phyloP scores from a whole-genome alignment of 1,139 yeast species.

The Suhomyces bokatorum region DNA sequence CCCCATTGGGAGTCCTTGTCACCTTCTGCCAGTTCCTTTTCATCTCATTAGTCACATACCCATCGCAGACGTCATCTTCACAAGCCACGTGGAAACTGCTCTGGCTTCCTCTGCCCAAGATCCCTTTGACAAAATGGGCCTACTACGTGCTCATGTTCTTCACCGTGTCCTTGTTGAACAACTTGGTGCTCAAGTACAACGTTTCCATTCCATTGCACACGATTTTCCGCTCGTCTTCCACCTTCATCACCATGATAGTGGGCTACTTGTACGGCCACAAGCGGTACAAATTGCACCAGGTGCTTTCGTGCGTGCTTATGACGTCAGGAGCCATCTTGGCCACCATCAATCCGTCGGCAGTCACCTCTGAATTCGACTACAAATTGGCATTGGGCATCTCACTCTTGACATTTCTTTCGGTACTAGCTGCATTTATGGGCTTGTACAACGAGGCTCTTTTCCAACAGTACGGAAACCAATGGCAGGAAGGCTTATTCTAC shows the following conservation, averaged over 20 bases:
- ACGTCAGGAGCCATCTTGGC: conserved; percentile 60
- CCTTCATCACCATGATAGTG: conserved; percentile 59
- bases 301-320: conserved; percentile 51
- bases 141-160: conserved; percentile 54
- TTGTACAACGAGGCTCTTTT: conserved; percentile 55
- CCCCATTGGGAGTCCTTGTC: conserved; percentile 44
- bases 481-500: conserved; percentile 68
- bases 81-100: conserved; percentile 21
- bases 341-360: conserved; percentile 27
- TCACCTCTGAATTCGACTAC: conserved; percentile 5
- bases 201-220: conserved; percentile 70
- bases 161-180: conserved; percentile 54
- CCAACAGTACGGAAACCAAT: conserved; percentile 52
- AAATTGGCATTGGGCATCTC: conserved; percentile 43
- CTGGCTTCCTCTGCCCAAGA: conserved; percentile 33
- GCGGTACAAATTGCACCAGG: conserved; percentile 46
- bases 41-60: conserved; percentile 48
- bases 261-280: conserved; percentile 52
- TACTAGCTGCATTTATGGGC: conserved; percentile 56
- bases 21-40: conserved; percentile 63
- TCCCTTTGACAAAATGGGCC: conserved; percentile 53
- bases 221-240: conserved; percentile 64
- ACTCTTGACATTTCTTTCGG: conserved; percentile 46
- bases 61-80: conserved; percentile 27
- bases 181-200: conserved; percentile 56